Base-by-base conservation (phyloP, 495 filamentous ascomycete species). In the Annulohypoxylon maeteangense region DNA sequence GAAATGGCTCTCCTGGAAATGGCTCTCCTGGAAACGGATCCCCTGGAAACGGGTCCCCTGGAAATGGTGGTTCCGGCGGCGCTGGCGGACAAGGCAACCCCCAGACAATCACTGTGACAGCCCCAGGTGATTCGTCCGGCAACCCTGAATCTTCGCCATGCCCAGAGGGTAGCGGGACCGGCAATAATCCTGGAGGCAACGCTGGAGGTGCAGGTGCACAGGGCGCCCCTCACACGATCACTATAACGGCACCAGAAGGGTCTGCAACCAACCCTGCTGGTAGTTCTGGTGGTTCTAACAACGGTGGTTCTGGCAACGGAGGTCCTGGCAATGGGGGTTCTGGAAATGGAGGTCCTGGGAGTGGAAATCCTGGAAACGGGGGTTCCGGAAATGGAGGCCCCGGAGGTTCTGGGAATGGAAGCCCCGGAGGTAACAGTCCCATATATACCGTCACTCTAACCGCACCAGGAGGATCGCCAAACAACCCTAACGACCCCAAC, bases 211-310 rank as follows among this genome's bases (percentile, higher is more conserved):
- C 61, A 10, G 53, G 68, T 29, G 65, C 65, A 14, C 72, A 62
- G 23, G 36, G 62, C 40, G 25, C 62, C n/a, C 67, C 68, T 54
- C 51, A 66, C 8, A 77, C 75, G 11, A 58, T 77, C 20, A 75
- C 75, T 25, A n/a, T 77, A 1, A 75, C 75, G 59, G 63, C 67
- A 16, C 72, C 75, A 32, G 72, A 60, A n/a, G 71, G 40, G 31
- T 70, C 65, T 32, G 57, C 69, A 31, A 72, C 53, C 22, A 67
- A 72, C 47, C 18, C 68, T 50, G 47, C 65, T 18, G 68, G 68
- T 12, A 55, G 68, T 7, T 11, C 69, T 20, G 69, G 69, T 16
- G 27, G 48, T 7, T 31, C 48, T 53, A 29, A 29, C 18, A 31
- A n/a, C 27, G 50, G 23, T 25, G 45, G 20, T 3, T 22, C 42